phyloP scores from a whole-genome alignment of 2,329 filamentous ascomycete species.

The Ambrosiella cleistominuta region DNA sequence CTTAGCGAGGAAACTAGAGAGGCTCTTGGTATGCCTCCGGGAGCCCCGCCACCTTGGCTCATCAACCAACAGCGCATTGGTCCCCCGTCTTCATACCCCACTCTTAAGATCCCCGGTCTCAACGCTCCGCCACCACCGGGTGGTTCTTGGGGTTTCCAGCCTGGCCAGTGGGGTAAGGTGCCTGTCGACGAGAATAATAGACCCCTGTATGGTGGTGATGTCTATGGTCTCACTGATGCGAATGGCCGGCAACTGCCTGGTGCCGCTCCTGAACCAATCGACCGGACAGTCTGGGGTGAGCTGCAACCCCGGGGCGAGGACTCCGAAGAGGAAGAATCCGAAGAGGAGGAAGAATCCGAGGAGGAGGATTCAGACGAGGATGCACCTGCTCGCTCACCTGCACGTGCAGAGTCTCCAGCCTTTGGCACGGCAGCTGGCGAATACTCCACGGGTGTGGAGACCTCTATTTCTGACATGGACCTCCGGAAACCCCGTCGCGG shows the following conservation, averaged over 20 bases:
- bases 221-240: constrained; percentile 56
- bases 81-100: constrained; percentile 83
- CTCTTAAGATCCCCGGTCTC: constrained; percentile 83
- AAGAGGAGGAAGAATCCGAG: constrained; percentile 55
- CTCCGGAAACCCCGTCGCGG: constrained; percentile 68
- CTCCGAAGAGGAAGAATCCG: constrained; percentile 52
- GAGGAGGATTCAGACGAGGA: constrained; percentile 45
- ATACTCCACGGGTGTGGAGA: constrained; percentile 47
- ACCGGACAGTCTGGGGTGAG: constrained; percentile 83
- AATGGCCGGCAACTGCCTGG: constrained; percentile 23
- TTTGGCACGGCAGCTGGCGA: constrained; percentile 41
- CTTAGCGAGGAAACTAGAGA: constrained; percentile 79
- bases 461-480: constrained; percentile 73
- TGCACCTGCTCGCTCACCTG: constrained; percentile 33
- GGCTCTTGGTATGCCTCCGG: constrained; percentile 81
- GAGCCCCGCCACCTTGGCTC: constrained; percentile 87
- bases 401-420: constrained; percentile 58
- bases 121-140: constrained; percentile 85
- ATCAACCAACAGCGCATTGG: constrained; percentile 93
- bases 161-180: constrained; percentile 89
- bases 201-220: constrained; percentile 82
- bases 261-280: constrained; percentile 56
- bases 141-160: constrained; percentile 85
- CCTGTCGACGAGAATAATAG: constrained; percentile 86
- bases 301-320: constrained; percentile 65